A percentile compares a stretch with the other conserved stretches of the same genome.
These are phyloP conservation scores for Eragrostis tef DNA, from an alignment of 202 grass and related monocot genomes.

Conservation along the genomic window DNA sequence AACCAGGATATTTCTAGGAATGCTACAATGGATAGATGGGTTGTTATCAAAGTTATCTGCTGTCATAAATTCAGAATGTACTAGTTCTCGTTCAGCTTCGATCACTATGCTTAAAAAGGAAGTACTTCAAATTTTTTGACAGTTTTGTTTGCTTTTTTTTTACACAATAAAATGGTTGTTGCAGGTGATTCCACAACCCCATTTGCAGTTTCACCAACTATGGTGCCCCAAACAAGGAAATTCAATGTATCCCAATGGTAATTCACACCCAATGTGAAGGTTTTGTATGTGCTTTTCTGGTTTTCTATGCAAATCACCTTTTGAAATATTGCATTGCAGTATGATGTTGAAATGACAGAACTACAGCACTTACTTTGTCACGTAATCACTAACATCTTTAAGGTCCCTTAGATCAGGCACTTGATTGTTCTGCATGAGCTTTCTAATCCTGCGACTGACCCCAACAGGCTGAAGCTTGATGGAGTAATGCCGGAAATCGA, in stretches of 20 bases:
- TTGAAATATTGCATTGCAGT: not conserved
- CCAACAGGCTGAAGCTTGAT: slow-evolving; percentile 85
- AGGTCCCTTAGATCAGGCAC: slow-evolving; percentile 79
- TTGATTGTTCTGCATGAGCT: slow-evolving; percentile 81
- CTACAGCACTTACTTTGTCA: slow-evolving; percentile 81
- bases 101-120: too few relatives aligned
- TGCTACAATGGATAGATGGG: too few relatives aligned
- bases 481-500: slow-evolving; percentile 86
- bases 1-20: too few relatives aligned
- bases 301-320: slow-evolving; percentile 5
- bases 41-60: too few relatives aligned
- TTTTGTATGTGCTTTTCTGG: not conserved
- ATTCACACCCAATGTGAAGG: not conserved
- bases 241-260: slow-evolving; percentile 3
- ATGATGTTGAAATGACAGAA: not conserved
- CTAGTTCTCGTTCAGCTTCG: too few relatives aligned
- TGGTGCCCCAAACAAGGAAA: not conserved
- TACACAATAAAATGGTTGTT: not conserved
- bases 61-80: too few relatives aligned
- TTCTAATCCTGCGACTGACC: slow-evolving; percentile 80
- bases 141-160: not conserved
- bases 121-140: too few relatives aligned
- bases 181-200: not conserved
- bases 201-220: not conserved
- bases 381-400: slow-evolving; percentile 82